These are phyloP conservation scores for Pleomassaria siparia DNA, from an alignment of 2,329 filamentous ascomycete genomes.

Conservation along the genomic window DNA sequence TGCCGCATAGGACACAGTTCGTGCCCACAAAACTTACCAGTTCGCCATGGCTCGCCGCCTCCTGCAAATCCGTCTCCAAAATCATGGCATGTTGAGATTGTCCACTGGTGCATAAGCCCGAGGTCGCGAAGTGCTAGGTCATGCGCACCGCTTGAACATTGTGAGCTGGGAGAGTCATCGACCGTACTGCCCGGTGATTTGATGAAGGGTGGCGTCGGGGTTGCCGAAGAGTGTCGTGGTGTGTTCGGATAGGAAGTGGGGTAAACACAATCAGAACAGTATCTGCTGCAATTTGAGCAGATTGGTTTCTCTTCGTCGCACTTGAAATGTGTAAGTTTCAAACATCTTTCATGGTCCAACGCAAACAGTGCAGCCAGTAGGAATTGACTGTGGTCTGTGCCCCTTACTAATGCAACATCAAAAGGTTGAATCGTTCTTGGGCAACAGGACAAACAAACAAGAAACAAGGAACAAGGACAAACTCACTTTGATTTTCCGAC, in stretches of 20 bases:
- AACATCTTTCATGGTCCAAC: not conserved
- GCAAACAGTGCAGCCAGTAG: not conserved
- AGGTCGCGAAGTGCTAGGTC: constrained; percentile 15
- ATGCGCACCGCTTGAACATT: not conserved
- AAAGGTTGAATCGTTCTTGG: too few species aligned
- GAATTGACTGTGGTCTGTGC: not conserved
- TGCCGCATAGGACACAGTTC: too few species aligned
- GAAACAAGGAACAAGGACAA: not conserved
- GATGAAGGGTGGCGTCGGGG: constrained; percentile 6
- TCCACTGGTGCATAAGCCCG: constrained; percentile 21
- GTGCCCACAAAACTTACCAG: too few species aligned
- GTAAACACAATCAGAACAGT: constrained; percentile 18
- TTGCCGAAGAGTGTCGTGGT: not conserved
- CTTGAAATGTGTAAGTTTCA: constrained; percentile 9
- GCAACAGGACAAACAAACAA: too few species aligned
- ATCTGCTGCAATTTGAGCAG: constrained; percentile 19
- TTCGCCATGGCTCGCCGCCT: constrained; percentile 14
- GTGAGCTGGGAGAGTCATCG: constrained; percentile 8
- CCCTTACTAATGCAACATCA: too few species aligned
- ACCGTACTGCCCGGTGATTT: constrained; percentile 9
- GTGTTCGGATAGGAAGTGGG: constrained; percentile 2
- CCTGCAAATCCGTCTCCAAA: constrained; percentile 16
- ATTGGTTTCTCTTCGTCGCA: constrained; percentile 22
- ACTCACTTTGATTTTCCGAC: constrained; percentile 17
- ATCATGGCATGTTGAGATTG: constrained; percentile 14